Percentiles rank a stretch among this genome's conserved stretches.
Evolutionary conservation across 1,284 basidiomycete species (phyloP).

Genomic region (Ganoderma resinaceum): DNA sequence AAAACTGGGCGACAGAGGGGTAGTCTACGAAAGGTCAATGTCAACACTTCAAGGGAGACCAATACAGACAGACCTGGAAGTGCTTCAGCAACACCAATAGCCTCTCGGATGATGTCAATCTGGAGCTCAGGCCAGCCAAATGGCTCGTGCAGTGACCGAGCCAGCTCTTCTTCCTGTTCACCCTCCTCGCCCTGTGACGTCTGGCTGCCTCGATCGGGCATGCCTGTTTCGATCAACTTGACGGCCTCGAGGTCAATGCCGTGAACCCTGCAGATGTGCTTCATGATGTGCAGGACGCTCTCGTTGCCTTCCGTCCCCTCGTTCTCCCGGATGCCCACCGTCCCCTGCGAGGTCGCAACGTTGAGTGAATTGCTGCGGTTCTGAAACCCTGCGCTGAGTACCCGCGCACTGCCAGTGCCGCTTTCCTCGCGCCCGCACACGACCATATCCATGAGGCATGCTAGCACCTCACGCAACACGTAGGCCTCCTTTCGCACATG

Average conservation of each 20-base stretch:
- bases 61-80: conserved; percentile 72
- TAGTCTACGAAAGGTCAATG: conserved; percentile 58
- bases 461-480: conserved; percentile 83
- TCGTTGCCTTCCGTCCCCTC: conserved; percentile 82
- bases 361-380: conserved; percentile 47
- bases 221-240: conserved; percentile 46
- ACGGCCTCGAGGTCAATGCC: conserved; percentile 82
- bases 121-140: conserved; percentile 96
- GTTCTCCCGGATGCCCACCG: conserved; percentile 72
- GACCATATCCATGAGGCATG: conserved; percentile 80
- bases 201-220: conserved; percentile 32
- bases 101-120: conserved; percentile 89
- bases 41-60: neutral
- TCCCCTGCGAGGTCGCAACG: conserved; percentile 48
- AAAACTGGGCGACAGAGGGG: conserved; percentile 77
- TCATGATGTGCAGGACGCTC: conserved; percentile 76
- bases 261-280: conserved; percentile 76
- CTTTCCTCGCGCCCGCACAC: conserved; percentile 79
- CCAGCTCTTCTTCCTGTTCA: conserved; percentile 45
- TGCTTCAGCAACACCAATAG: conserved; percentile 88
- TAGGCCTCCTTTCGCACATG: conserved; percentile 88
- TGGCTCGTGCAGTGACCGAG: conserved; percentile 51
- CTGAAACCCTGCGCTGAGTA: conserved; percentile 51
- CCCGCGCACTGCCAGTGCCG: conserved; percentile 41
- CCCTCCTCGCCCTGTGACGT: conserved; percentile 29